Evolutionary conservation across 257 asterid species (phyloP).

Genomic region (Striga asiatica): DNA sequence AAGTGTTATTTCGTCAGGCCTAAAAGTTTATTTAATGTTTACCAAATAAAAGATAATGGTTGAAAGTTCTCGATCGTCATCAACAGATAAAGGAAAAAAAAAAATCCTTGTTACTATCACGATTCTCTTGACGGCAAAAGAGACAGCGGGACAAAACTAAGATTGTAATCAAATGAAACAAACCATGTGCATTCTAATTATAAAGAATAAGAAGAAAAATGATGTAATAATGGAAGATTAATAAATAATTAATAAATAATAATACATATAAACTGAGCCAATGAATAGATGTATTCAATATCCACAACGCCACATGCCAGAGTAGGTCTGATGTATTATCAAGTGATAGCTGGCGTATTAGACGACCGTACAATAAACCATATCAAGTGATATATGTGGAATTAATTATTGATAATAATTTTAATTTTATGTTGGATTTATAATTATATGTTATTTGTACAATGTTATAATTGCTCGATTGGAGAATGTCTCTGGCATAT

Average conservation of each 20-base stretch:
- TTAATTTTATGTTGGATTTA: no score
- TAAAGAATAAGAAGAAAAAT: slow-evolving; percentile 8
- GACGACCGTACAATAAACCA: no score
- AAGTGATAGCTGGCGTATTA: slow-evolving; percentile 6
- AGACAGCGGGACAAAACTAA: slow-evolving; percentile 20
- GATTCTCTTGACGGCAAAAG: slow-evolving; percentile 9
- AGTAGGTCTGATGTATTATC: slow-evolving; percentile 11
- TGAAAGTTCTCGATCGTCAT: no score
- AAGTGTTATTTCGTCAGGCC: no score
- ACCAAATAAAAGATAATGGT: no score
- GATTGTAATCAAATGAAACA: slow-evolving; percentile 27
- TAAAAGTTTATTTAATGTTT: no score
- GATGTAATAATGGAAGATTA: no score
- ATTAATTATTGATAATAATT: neutral
- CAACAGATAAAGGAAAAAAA: neutral
- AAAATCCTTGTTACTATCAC: neutral
- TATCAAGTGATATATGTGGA: neutral
- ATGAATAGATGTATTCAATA: no score
- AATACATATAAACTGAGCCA: no score
- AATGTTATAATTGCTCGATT: no score
- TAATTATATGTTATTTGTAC: no score
- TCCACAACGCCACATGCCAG: slow-evolving; percentile 27
- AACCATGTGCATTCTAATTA: slow-evolving; percentile 29
- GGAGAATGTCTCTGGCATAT: slow-evolving; percentile 4
- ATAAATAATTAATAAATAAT: neutral